Percentiles rank a stretch among this genome's conserved stretches.
These are phyloP conservation scores for Aspergillus baeticus DNA, from an alignment of 495 filamentous ascomycete species.

Conservation along the genomic window DNA sequence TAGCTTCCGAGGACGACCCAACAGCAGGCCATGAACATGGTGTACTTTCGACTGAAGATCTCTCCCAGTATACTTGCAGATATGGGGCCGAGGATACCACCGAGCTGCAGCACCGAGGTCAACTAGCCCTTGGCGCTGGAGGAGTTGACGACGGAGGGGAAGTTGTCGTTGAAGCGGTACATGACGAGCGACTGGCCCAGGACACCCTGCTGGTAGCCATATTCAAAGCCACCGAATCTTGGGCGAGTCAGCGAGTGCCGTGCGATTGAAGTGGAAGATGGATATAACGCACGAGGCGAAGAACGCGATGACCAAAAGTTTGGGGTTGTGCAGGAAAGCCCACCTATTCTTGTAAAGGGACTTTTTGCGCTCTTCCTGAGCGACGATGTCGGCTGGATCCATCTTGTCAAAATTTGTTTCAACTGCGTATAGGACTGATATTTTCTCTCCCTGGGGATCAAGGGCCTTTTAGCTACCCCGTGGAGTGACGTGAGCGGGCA, in stretches of 20 bases:
- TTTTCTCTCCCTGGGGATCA: too few species aligned
- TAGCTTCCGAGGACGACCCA: slow-evolving; percentile 66
- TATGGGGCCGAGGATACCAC: slow-evolving; percentile 71
- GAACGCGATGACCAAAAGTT: slow-evolving; percentile 42
- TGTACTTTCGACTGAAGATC: slow-evolving; percentile 62
- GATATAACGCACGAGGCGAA: slow-evolving; percentile 51
- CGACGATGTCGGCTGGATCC: background rate
- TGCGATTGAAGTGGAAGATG: too few species aligned
- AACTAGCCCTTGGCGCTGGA: slow-evolving; percentile 43
- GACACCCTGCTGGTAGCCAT: slow-evolving; percentile 49
- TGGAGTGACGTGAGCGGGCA: too few species aligned
- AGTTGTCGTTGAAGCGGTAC: slow-evolving; percentile 41
- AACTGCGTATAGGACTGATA: too few species aligned
- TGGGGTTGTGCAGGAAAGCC: slow-evolving; percentile 25
- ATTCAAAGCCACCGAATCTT: slow-evolving; percentile 45
- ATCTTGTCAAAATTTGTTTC: too few species aligned
- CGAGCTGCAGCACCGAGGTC: slow-evolving; percentile 66
- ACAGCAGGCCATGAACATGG: slow-evolving; percentile 67
- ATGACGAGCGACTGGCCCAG: slow-evolving; percentile 44
- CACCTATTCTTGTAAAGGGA: background rate
- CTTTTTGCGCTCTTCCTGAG: background rate
- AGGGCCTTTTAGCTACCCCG: too few species aligned
- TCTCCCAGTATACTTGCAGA: slow-evolving; percentile 56
- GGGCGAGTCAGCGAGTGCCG: background rate
- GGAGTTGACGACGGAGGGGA: slow-evolving; percentile 39